Evolutionary conservation across 352 stramenopile species (phyloP), one percentile per base, ranked within the genome.

Genomic region (Phytopythium helicoides): DNA sequence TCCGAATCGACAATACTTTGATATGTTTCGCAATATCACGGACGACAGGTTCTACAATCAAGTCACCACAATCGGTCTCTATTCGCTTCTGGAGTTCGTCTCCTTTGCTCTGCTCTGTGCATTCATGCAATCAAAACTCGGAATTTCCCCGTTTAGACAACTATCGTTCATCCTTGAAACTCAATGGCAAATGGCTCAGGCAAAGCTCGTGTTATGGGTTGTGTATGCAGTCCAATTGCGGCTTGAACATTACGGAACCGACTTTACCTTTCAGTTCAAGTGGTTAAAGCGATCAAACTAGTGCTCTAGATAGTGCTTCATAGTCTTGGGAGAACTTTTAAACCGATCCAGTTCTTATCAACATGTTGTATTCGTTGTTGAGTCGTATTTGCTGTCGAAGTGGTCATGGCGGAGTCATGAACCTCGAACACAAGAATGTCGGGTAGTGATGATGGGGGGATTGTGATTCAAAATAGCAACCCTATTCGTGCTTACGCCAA

Each of bases 121-220:
- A 19, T 52, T 81, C 26, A 54, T 83, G 34, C 36, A 61, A 11
- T 37, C 34, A 18, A 54, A 60, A 35, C 62, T 73, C 28, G 57
- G 56, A 10, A 19, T 75, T 14, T 55, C 51, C 11, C 31, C 52
- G 23, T 54, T 71, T 6, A 54, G 64, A 33, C 63, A 73, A 31
- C 52, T 80, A 3, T 50, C 61, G 25, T 76, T 74, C 23, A 54
- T 68, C 25, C 21, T 80, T 25, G 57, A 68, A 33, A 54, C 56
- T 19, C 69, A 78, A 55, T 76, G 61, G 58, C 46, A 59, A 23
- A 56, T 62, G 15, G 34, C 63, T 3, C 68, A 82, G 44, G 58
- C 52, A 41, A 82, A 77, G 53, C 54, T 73, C 9, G 33, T 79
- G 3, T 25, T 70, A 11, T 69, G 61, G 61, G 42, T 69, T 12